Percentiles rank a stretch among this genome's conserved stretches.
These are phyloP conservation scores for Huntiella savannae DNA, from an alignment of 2,329 filamentous ascomycete species.

Conservation along the genomic window DNA sequence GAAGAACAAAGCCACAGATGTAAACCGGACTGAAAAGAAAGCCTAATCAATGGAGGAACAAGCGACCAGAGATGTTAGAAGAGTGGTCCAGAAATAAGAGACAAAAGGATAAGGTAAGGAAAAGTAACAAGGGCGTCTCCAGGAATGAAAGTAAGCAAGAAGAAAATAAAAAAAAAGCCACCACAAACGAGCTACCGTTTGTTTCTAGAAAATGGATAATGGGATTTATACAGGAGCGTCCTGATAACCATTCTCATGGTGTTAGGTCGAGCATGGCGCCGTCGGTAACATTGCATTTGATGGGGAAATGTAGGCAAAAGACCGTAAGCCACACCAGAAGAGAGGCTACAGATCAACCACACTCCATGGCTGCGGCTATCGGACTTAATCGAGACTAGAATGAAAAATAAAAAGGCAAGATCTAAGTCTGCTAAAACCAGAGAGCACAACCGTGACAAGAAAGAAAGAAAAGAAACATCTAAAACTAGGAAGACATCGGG, in stretches of 20 bases:
- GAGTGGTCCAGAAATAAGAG: slow-evolving; percentile 21
- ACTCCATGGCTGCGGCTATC: too few species aligned
- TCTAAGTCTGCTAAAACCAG: slow-evolving; percentile 6
- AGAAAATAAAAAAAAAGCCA: slow-evolving; percentile 4
- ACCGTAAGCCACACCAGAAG: too few species aligned
- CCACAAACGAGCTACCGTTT: slow-evolving; percentile 1
- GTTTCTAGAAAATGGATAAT: slow-evolving; percentile 10
- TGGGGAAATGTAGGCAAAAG: too few species aligned
- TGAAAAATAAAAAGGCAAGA: too few species aligned
- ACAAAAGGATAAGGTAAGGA: slow-evolving; percentile 13
- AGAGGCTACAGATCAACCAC: too few species aligned
- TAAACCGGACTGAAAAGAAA: slow-evolving; percentile 15
- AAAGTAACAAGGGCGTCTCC: slow-evolving; percentile 6
- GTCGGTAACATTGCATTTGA: too few species aligned
- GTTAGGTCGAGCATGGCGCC: too few species aligned
- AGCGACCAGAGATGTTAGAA: slow-evolving; percentile 32
- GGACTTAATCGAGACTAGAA: too few species aligned
- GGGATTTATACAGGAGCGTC: background rate
- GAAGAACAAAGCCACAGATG: slow-evolving; percentile 14
- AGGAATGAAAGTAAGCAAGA: background rate
- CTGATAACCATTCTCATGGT: too few species aligned
- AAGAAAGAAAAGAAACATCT: slow-evolving; percentile 4
- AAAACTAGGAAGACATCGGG: background rate
- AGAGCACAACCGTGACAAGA: background rate
- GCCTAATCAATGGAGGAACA: slow-evolving; percentile 26